phyloP scores from a whole-genome alignment of 2,329 filamentous ascomycete species.

The Paracorniculantispora psalliotae region DNA sequence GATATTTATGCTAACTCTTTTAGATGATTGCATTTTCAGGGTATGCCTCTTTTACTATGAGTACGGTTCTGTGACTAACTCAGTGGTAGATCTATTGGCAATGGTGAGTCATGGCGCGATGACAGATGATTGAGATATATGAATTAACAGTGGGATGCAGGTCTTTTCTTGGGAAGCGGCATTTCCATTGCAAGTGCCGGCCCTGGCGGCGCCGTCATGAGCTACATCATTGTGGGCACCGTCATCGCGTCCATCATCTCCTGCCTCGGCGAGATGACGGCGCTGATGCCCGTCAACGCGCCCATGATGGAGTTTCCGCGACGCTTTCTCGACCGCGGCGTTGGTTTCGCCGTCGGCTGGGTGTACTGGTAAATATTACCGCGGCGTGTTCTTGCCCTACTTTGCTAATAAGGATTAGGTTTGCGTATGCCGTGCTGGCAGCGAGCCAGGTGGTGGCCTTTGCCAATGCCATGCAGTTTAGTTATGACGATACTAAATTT shows the following conservation, averaged over 20 bases:
- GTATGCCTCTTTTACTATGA: slow-evolving; percentile 21
- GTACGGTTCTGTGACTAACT: neutral
- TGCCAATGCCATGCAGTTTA: slow-evolving; percentile 30
- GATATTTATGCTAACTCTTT: slow-evolving; percentile 8
- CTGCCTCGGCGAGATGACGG: slow-evolving; percentile 36
- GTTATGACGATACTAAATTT: slow-evolving; percentile 26
- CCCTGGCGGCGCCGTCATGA: slow-evolving; percentile 34
- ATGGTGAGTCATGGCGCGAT: slow-evolving; percentile 27
- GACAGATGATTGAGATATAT: no score
- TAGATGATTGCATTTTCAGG: slow-evolving; percentile 42
- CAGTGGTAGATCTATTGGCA: slow-evolving; percentile 26
- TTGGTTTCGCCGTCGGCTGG: slow-evolving; percentile 35
- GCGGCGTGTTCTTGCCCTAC: neutral
- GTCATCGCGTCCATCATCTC: slow-evolving; percentile 39
- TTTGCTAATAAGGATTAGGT: slow-evolving; percentile 23
- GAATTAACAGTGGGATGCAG: no score
- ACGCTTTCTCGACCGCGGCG: slow-evolving; percentile 31
- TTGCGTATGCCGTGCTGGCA: slow-evolving; percentile 32
- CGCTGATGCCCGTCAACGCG: slow-evolving; percentile 35
- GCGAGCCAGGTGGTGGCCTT: slow-evolving; percentile 33
- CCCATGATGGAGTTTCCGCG: slow-evolving; percentile 35
- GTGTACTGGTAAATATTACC: slow-evolving; percentile 29
- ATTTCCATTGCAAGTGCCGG: slow-evolving; percentile 35
- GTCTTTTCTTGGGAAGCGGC: slow-evolving; percentile 36
- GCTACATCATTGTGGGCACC: slow-evolving; percentile 37